A percentile compares a stretch with the other conserved stretches of the same genome.
phyloP scores from a whole-genome alignment of 495 filamentous ascomycete species.

The Podospora conica region DNA sequence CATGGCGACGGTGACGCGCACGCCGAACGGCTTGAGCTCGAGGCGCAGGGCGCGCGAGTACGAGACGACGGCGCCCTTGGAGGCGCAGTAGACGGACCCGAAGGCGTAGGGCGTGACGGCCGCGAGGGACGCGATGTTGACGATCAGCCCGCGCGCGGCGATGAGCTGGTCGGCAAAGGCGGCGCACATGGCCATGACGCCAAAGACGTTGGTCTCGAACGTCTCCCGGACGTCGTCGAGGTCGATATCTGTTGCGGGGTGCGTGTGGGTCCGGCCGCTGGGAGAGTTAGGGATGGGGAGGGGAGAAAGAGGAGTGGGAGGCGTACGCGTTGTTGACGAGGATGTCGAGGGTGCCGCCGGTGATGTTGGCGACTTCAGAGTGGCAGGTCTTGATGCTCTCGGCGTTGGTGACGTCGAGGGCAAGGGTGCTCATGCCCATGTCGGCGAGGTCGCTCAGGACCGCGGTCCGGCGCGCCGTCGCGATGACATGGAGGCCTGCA shows the following conservation, averaged over 20 bases:
- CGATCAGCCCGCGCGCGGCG: slow-evolving; percentile 46
- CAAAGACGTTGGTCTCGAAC: slow-evolving; percentile 61
- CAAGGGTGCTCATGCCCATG: slow-evolving; percentile 42
- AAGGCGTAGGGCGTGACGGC: slow-evolving; percentile 43
- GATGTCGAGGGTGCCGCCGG: slow-evolving; percentile 53
- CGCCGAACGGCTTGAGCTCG: slow-evolving; percentile 49
- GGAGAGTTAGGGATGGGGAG: neutral
- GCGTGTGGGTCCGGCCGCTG: slow-evolving; percentile 46
- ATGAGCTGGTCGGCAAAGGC: slow-evolving; percentile 50
- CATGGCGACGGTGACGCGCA: slow-evolving; percentile 49
- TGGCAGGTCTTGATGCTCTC: slow-evolving; percentile 46
- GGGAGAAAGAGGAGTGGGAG: neutral
- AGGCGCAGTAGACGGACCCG: slow-evolving; percentile 46
- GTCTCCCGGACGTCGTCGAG: slow-evolving; percentile 46
- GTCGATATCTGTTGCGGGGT: slow-evolving; percentile 48
- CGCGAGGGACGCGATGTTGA: slow-evolving; percentile 49
- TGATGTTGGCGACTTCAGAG: slow-evolving; percentile 42
- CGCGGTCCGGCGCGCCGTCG: slow-evolving; percentile 45
- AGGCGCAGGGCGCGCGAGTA: slow-evolving; percentile 48
- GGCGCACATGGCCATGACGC: slow-evolving; percentile 48
- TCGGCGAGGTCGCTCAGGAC: slow-evolving; percentile 39
- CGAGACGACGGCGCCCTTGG: slow-evolving; percentile 46
- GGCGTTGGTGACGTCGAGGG: slow-evolving; percentile 45
- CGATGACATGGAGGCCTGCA: slow-evolving; percentile 48
- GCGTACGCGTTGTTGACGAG: slow-evolving; percentile 62